Evolutionary conservation across 176 grass and related monocot genomes (phyloP), one percentile per base, ranked within the genome.

Genomic region (Melocanna baccifera): DNA sequence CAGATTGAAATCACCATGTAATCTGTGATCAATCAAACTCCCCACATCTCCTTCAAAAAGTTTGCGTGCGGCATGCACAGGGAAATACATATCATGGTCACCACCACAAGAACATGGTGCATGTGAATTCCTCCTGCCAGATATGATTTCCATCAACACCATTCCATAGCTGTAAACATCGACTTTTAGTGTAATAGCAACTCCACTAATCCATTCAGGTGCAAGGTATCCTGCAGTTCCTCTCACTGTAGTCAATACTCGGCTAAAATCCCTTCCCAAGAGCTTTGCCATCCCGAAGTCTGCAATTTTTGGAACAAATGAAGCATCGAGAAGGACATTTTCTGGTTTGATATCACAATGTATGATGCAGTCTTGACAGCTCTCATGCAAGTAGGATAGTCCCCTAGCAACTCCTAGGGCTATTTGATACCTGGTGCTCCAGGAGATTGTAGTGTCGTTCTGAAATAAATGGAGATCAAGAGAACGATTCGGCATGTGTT

Each of bases 401-500:
- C 93, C 93, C 71, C 90, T 80, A 2, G 83, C 86, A 59, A 86
- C 73, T 74, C 93, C 93, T 0, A 89, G 28, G 16, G 90, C 83
- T 62, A 89, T 87, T 69, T 84, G 69, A 3, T 90, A 92, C 11
- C 93, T 89, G 3, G 23, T 57, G 29, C 62, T 81, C 93, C 93
- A 95, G 12, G 88, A 61, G 3, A 7, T 8, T 10, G 8, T 12
- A 5, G 75, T 55, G 56, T 41, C 68, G 32, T 26, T 77, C 34
- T 23, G 3, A 6, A 92, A 87, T 53, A 95, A 16, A 47, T 87
- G 79, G 3, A 36, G 20, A 69, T 95, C 85, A 64, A 95, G 81
- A 18, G 93, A 95, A 26, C 42, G 51, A 41, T 86, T 84, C 25
- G 83, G 25, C 86, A 95, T 89, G 70, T 87, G 76, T 82, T 95